These are phyloP conservation scores for Cutaneotrichosporon sp. DNA, from an alignment of 1,284 basidiomycete genomes.

Conservation along the genomic window DNA sequence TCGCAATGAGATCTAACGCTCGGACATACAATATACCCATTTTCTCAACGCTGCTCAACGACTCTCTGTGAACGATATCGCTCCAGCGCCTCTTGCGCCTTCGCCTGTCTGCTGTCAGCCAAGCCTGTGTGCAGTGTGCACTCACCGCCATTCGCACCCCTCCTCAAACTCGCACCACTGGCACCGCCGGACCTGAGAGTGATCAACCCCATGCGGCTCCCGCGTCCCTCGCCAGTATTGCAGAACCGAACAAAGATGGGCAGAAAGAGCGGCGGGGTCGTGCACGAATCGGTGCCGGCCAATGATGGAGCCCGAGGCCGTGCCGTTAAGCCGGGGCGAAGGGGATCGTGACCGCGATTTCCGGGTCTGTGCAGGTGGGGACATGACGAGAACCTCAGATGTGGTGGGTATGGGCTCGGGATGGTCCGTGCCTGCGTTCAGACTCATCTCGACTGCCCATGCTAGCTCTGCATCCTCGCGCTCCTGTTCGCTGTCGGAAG, in stretches of 20 bases:
- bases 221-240: slow-evolving; percentile 70
- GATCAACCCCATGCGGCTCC: slow-evolving; percentile 61
- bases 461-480: slow-evolving; percentile 47
- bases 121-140: neutral
- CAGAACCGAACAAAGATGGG: slow-evolving; percentile 58
- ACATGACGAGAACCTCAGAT: neutral
- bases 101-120: slow-evolving; percentile 20
- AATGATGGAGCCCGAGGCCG: slow-evolving; percentile 54
- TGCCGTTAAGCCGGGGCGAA: slow-evolving; percentile 7
- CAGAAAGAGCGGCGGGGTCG: slow-evolving; percentile 57
- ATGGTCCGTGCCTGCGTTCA: neutral
- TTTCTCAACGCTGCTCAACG: no score
- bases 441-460: slow-evolving; percentile 48
- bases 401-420: neutral
- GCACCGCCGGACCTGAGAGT: slow-evolving; percentile 62
- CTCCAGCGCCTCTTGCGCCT: slow-evolving; percentile 27
- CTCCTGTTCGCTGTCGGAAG: slow-evolving; percentile 21
- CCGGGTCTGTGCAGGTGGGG: neutral
- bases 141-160: slow-evolving; percentile 73
- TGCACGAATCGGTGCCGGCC: slow-evolving; percentile 62
- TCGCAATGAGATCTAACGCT: neutral
- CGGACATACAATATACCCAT: no score
- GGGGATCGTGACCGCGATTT: slow-evolving; percentile 8
- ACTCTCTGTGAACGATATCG: slow-evolving; percentile 2
- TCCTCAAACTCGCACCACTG: slow-evolving; percentile 73